These are phyloP conservation scores for Claviceps sp. DNA, from an alignment of 2,329 filamentous ascomycete genomes.

Conservation along the genomic window DNA sequence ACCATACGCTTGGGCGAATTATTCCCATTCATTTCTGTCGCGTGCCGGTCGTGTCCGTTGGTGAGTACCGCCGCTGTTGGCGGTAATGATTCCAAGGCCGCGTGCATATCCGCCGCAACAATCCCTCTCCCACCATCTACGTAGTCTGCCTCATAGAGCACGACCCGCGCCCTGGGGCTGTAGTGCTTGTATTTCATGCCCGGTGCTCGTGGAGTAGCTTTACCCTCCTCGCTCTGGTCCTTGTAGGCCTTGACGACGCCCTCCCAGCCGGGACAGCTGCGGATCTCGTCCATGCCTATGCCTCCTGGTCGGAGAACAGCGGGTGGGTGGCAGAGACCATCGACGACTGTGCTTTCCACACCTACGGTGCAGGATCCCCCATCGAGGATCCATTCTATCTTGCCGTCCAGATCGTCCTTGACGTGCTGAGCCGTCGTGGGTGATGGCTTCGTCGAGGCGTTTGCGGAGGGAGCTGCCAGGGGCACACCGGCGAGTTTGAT, in stretches of 20 bases:
- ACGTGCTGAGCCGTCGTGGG: conserved; percentile 88
- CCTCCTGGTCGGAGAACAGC: conserved; percentile 77
- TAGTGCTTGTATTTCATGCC: conserved; percentile 99
- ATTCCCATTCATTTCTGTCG: conserved; percentile 10
- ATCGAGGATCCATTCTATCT: conserved; percentile 78
- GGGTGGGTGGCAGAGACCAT: conserved; percentile 71
- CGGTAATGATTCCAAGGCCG: conserved; percentile 4
- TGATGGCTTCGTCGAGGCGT: conserved; percentile 84
- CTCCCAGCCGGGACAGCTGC: conserved; percentile 68
- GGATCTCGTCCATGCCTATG: conserved; percentile 67
- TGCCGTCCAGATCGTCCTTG: conserved; percentile 65
- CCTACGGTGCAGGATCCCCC: conserved; percentile 78
- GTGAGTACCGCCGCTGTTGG: neutral
- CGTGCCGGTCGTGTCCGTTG: conserved; percentile 4
- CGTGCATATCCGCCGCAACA: conserved; percentile 19
- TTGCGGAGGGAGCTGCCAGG: conserved; percentile 83
- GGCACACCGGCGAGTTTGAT: conserved; percentile 67
- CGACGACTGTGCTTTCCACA: conserved; percentile 93
- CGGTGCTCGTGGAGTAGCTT: conserved; percentile 61
- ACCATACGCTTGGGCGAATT: conserved; percentile 18
- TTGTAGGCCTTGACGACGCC: conserved; percentile 64
- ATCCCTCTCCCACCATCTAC: conserved; percentile 22
- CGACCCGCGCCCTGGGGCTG: conserved; percentile 74
- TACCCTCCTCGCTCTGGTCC: conserved; percentile 55
- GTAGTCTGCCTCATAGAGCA: conserved; percentile 58